These are phyloP conservation scores for Coprinopsis cinerea DNA, from an alignment of 768 basidiomycete genomes.

Conservation along the genomic window DNA sequence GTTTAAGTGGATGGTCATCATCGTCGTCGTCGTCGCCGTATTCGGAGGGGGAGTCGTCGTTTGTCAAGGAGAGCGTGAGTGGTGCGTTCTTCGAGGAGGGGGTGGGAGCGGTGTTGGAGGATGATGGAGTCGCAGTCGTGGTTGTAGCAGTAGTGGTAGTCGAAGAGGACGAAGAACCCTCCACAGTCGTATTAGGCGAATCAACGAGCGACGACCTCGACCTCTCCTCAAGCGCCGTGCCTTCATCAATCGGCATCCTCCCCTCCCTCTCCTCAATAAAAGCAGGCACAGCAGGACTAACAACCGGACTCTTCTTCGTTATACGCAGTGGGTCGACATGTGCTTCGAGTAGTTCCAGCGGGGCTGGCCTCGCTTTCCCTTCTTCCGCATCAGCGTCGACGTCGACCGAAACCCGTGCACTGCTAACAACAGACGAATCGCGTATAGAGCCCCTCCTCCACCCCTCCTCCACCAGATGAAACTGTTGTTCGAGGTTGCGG, in stretches of 20 bases:
- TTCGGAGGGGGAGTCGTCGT: no score
- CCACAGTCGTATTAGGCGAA: no score
- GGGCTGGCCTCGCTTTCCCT: neutral
- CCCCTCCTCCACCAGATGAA: slow-evolving; percentile 1
- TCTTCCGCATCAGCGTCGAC: no score
- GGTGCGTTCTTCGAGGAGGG: no score
- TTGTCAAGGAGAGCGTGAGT: no score
- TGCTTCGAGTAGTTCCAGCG: neutral
- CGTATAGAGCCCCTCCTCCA: neutral
- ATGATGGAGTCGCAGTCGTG: no score
- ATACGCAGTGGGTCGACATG: neutral
- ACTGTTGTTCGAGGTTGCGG: neutral
- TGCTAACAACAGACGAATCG: neutral
- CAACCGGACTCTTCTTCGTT: neutral
- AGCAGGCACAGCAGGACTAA: neutral
- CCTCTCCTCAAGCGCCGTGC: no score
- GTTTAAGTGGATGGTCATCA: slow-evolving; percentile 4
- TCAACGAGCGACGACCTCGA: no score
- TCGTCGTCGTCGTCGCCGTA: slow-evolving; percentile 11
- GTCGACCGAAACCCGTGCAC: neutral
- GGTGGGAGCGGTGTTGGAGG: no score
- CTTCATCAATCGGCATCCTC: neutral
- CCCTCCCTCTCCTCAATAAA: neutral
- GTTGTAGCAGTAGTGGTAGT: no score
- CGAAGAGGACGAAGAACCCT: no score